Evolutionary conservation across 441 rosid genomes (phyloP).

Genomic region (Mallotus japonicus): DNA sequence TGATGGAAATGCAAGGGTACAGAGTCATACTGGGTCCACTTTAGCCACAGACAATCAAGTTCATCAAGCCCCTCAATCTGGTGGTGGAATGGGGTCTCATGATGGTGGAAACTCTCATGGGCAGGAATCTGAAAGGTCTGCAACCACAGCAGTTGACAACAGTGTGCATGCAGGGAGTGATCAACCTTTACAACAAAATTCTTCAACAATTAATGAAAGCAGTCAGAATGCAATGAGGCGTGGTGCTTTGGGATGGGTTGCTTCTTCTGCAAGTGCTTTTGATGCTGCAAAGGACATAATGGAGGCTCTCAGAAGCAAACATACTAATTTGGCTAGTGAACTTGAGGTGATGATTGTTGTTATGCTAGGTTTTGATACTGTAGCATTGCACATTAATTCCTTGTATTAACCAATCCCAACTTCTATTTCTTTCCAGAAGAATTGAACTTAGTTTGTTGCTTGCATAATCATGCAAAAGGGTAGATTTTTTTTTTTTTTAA

Average conservation of each 20-base stretch:
- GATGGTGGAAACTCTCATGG: conserved; percentile 71
- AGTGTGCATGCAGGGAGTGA: conserved; percentile 61
- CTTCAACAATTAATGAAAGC: conserved; percentile 58
- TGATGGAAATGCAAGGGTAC: conserved; percentile 53
- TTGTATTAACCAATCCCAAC: not conserved
- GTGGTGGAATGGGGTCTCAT: conserved; percentile 64
- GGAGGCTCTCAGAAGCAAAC: conserved; percentile 97
- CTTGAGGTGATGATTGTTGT: conserved; percentile 69
- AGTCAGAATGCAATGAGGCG: conserved; percentile 65
- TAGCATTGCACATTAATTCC: not conserved
- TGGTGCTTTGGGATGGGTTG: conserved; percentile 60
- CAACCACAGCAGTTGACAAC: conserved; percentile 47
- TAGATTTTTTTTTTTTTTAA: too few species aligned
- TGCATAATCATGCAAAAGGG: not conserved
- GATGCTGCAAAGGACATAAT: conserved; percentile 98
- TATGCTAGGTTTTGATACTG: conserved; percentile 12
- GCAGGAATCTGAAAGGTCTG: conserved; percentile 79
- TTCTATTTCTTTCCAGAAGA: not conserved
- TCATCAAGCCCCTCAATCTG: conserved; percentile 57
- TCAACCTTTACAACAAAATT: conserved; percentile 68
- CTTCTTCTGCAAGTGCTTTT: conserved; percentile 87
- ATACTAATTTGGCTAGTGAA: conserved; percentile 88
- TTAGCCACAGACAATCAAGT: conserved; percentile 63
- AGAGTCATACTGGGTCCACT: conserved; percentile 52
- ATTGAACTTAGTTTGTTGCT: not conserved